Evolutionary conservation across 306 rosid species (phyloP).

Genomic region (Psophocarpus tetragonolobus): DNA sequence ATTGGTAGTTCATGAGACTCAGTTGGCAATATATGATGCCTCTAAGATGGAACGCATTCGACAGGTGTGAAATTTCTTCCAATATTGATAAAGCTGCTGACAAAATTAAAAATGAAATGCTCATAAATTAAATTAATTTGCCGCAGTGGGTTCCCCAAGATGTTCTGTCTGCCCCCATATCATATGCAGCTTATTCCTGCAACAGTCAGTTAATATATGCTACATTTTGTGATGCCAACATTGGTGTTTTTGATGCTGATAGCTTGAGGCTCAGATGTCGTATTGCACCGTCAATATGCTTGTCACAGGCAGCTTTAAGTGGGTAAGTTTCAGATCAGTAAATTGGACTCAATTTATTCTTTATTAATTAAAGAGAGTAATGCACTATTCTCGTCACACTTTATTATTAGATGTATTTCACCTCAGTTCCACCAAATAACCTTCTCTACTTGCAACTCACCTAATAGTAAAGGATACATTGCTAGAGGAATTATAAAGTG

Average conservation of each 20-base stretch:
- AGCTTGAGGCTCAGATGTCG: slow-evolving; percentile 77
- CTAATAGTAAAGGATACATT: neutral
- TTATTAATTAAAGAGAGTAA: neutral
- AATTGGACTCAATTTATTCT: neutral
- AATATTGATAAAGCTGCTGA: slow-evolving; percentile 11
- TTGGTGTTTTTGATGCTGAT: slow-evolving; percentile 87
- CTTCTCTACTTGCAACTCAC: neutral
- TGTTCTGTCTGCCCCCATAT: slow-evolving; percentile 63
- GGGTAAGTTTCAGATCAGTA: slow-evolving; percentile 52
- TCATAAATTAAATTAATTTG: slow-evolving; percentile 30
- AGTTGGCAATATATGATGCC: slow-evolving; percentile 87
- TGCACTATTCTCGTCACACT: neutral
- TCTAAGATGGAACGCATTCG: slow-evolving; percentile 81
- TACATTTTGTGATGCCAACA: slow-evolving; percentile 69
- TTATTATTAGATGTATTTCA: neutral
- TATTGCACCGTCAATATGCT: slow-evolving; percentile 68
- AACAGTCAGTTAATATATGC: slow-evolving; percentile 69
- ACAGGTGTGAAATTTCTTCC: slow-evolving; percentile 55
- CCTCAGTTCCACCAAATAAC: neutral
- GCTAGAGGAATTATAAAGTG: too few species aligned
- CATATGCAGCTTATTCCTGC: slow-evolving; percentile 77
- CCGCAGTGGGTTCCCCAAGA: slow-evolving; percentile 93
- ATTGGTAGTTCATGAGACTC: slow-evolving; percentile 79
- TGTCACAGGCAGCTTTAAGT: slow-evolving; percentile 53
- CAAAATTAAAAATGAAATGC: neutral